phyloP scores from a whole-genome alignment of 2,329 filamentous ascomycete genomes.

The Neofusicoccum sp. region DNA sequence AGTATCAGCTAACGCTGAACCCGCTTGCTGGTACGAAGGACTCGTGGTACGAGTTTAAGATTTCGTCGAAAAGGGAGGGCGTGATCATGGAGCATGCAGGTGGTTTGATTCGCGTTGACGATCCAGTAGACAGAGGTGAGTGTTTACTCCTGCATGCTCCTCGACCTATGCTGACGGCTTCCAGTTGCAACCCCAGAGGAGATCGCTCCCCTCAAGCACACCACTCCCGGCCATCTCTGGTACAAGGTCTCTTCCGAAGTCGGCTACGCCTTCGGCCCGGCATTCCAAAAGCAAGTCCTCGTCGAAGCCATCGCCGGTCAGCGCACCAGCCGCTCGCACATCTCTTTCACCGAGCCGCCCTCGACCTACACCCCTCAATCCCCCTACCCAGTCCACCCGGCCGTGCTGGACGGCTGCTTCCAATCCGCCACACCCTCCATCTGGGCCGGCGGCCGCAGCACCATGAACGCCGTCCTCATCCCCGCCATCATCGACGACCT shows the following conservation, averaged over 20 bases:
- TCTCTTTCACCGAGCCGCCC: slow-evolving; percentile 25
- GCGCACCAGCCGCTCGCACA: slow-evolving; percentile 20
- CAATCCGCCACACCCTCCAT: slow-evolving; percentile 31
- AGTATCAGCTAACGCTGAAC: slow-evolving; percentile 27
- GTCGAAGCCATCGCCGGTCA: slow-evolving; percentile 22
- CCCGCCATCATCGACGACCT: slow-evolving; percentile 29
- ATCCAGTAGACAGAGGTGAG: not conserved
- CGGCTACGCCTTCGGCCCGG: slow-evolving; percentile 29
- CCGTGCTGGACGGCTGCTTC: slow-evolving; percentile 34
- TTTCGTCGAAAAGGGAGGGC: slow-evolving; percentile 24
- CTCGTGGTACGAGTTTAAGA: slow-evolving; percentile 27
- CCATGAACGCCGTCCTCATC: slow-evolving; percentile 24
- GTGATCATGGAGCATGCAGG: slow-evolving; percentile 28
- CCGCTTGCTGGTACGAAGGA: slow-evolving; percentile 16
- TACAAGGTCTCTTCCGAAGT: slow-evolving; percentile 27
- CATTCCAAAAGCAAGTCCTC: slow-evolving; percentile 26
- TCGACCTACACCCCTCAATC: slow-evolving; percentile 29
- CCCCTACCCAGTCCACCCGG: slow-evolving; percentile 37
- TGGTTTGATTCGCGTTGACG: slow-evolving; percentile 25
- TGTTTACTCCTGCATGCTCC: not conserved
- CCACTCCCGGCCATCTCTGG: slow-evolving; percentile 25
- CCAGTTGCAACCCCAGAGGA: not conserved
- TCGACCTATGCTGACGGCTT: not conserved
- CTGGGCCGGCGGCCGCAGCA: slow-evolving; percentile 26
- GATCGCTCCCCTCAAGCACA: slow-evolving; percentile 20